Evolutionary conservation across 331 rosid species (phyloP), one percentile per base, ranked within the genome.

Genomic region (Pyracantha coccinea): DNA sequence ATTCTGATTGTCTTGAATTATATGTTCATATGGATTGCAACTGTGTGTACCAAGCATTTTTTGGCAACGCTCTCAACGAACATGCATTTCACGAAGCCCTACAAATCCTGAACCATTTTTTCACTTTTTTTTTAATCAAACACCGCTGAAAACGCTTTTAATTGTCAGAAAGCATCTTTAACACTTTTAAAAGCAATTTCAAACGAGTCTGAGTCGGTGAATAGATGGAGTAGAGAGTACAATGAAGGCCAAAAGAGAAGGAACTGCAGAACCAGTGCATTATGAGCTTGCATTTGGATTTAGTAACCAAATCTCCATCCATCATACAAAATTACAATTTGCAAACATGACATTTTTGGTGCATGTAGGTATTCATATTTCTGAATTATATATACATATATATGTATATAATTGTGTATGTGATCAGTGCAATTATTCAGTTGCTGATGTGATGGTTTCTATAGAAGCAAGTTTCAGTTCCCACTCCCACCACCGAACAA

Each of bases 401-500:
- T 38, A 38, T 38, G 45, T 8, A 15, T 6, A 16, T 28, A 62
- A 38, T 38, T 38, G 45, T 16, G 15, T 8, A 55, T 66, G 7
- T 4, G 23, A 73, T 60, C 58, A 5, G 11, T 27, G 76, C 69
- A 14, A 41, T 50, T 7, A 15, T 54, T 41, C 61, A 33, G 27
- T n/a, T 68, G n/a, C 59, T 41, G 68, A 20, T 53, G 58, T 54
- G 31, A 1, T 60, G 2, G 17, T 68, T 52, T 13, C 29, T 14
- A 1, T 28, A 25, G 20, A 47, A 35, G 55, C 63, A 12, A 52
- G 69, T 20, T 4, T 80, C 77, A 80, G 14, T 80, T 83, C 76
- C 79, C 81, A 60, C 69, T 27, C 8, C 66, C 74, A n/a, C 72
- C 83, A 63, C 91, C 91, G 69, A 87, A 87, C 61, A 87, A 88